phyloP scores from a whole-genome alignment of 164 flowering plant species.

The Paratinospora sagittata region DNA sequence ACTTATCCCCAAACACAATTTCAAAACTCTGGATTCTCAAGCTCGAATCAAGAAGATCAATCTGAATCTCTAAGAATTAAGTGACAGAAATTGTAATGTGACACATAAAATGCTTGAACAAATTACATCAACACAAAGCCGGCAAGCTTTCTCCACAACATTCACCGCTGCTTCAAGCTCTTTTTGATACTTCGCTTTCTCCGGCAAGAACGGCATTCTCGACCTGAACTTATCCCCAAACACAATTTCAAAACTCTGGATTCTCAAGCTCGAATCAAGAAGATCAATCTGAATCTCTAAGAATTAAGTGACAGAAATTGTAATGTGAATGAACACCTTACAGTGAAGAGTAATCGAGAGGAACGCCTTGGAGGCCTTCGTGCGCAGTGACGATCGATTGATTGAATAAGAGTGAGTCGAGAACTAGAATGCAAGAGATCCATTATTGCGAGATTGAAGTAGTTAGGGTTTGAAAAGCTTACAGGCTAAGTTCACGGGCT shows the following conservation, averaged over 20 bases:
- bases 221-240: slow-evolving; percentile 29
- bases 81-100: background rate
- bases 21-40: slow-evolving; percentile 1
- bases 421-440: slow-evolving; percentile 4
- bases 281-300: background rate
- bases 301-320: background rate
- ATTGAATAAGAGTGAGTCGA: background rate
- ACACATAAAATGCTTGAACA: background rate
- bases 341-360: slow-evolving; percentile 9
- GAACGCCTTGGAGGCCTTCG: background rate
- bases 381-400: background rate
- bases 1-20: background rate
- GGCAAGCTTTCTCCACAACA: slow-evolving; percentile 79
- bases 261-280: background rate
- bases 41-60: background rate
- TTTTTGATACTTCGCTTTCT: slow-evolving; percentile 55
- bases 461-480: background rate
- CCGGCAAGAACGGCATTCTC: slow-evolving; percentile 43
- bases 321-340: slow-evolving; percentile 13
- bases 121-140: slow-evolving; percentile 71
- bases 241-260: slow-evolving; percentile 3
- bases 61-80: background rate
- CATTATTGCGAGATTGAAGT: background rate
- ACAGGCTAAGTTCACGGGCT: too few species aligned
- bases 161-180: slow-evolving; percentile 82